Conservation (phyloP, 192 early-diverging fungal genomes). For the Rhizoclosmatium sp. region DNA sequence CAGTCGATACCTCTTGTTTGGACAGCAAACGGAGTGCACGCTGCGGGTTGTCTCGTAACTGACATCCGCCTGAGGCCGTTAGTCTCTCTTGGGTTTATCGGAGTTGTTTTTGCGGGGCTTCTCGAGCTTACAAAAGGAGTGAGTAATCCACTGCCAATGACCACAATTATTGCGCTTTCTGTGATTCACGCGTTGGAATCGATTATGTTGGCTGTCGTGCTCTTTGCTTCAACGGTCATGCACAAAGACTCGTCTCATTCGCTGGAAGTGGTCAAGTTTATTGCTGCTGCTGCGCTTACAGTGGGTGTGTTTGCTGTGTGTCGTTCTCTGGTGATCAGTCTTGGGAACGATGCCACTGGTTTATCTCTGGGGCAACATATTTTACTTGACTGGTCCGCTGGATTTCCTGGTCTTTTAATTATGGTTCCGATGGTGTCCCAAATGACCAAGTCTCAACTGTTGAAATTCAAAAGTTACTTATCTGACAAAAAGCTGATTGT, state of each 20-base stretch:
- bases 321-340: conserved; percentile 2
- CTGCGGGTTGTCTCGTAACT: not conserved
- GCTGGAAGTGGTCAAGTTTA: not conserved
- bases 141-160: no score
- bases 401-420: conserved; percentile 23
- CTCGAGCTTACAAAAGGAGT: no score
- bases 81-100: not conserved
- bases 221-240: not conserved
- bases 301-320: not conserved
- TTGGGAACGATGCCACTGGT: not conserved
- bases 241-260: not conserved
- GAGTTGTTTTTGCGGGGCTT: not conserved
- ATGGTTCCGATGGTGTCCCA: conserved; percentile 8
- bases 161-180: not conserved
- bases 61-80: not conserved
- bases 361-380: not conserved
- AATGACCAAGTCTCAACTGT: not conserved
- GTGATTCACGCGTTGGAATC: conserved; percentile 7
- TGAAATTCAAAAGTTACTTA: no score
- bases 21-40: conserved; percentile 7
- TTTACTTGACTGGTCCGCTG: conserved; percentile 19
- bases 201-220: not conserved
- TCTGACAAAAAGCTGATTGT: not conserved
- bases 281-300: not conserved
- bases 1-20: not conserved